These are phyloP conservation scores for Erodium moschatum DNA, from an alignment of 441 rosid genomes.

Conservation along the genomic window DNA sequence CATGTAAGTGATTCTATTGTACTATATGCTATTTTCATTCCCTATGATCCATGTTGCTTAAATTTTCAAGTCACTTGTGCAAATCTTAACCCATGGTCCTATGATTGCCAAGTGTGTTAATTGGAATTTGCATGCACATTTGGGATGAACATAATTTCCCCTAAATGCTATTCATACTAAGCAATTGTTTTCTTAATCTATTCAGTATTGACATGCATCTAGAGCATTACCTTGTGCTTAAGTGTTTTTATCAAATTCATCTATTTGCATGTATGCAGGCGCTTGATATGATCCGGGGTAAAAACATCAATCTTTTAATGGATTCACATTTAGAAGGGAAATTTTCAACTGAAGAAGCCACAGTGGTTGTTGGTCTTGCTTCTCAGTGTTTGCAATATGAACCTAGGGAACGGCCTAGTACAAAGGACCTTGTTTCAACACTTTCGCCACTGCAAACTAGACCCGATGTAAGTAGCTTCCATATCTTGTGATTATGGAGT, in stretches of 20 bases:
- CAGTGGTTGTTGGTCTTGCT: constrained; percentile 53
- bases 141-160: too few species aligned
- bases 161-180: too few species aligned
- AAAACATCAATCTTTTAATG: constrained; percentile 47
- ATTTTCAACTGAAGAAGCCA: constrained; percentile 39
- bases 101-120: too few species aligned
- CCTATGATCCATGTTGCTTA: not conserved
- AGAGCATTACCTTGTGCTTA: too few species aligned
- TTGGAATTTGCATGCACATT: too few species aligned
- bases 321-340: constrained; percentile 77
- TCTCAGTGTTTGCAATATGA: constrained; percentile 63
- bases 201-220: too few species aligned
- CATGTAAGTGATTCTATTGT: constrained; percentile 27
- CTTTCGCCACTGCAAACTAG: constrained; percentile 56
- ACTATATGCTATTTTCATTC: not conserved
- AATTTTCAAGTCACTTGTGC: not conserved
- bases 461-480: constrained; percentile 40
- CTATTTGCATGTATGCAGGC: constrained; percentile 39
- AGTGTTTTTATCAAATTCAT: constrained; percentile 12
- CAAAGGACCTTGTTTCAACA: constrained; percentile 48
- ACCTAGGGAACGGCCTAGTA: constrained; percentile 55
- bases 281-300: constrained; percentile 58
- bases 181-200: too few species aligned
- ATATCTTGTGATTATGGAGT: constrained; percentile 5
- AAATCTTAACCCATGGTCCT: too few species aligned